Conservation (phyloP, 2,329 filamentous ascomycete species). For the Rhynchosporium secalis region DNA sequence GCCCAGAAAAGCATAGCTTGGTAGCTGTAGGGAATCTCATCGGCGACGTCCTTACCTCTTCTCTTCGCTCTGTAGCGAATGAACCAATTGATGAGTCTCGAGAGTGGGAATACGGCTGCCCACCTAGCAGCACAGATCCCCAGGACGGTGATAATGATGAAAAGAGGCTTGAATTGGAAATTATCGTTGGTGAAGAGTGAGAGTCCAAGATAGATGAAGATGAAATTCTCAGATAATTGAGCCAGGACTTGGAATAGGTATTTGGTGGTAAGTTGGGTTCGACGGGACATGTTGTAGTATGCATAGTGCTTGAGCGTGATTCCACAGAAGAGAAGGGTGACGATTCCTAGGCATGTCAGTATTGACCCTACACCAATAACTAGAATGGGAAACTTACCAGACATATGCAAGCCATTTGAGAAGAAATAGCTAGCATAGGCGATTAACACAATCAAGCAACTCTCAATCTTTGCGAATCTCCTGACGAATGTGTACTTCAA, state of each 20-base stretch:
- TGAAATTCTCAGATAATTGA: constrained; percentile 97
- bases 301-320: constrained; percentile 99
- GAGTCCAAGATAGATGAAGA: constrained; percentile 97
- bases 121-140: constrained; percentile 92
- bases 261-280: constrained; percentile 96
- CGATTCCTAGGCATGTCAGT: constrained; percentile 54
- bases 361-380: constrained; percentile 1
- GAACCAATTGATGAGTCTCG: constrained; percentile 86
- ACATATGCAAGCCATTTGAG: constrained; percentile 93
- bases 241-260: constrained; percentile 95
- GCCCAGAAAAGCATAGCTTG: constrained; percentile 99
- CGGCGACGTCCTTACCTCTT: constrained; percentile 72
- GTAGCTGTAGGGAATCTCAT: constrained; percentile 91
- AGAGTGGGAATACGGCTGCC: constrained; percentile 92
- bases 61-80: constrained; percentile 81
- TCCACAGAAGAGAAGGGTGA: constrained; percentile 93
- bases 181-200: constrained; percentile 91
- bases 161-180: constrained; percentile 87
- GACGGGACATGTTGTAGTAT: constrained; percentile 99
- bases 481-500: constrained; percentile 95
- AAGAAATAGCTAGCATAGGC: constrained; percentile 98
- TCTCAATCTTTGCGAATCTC: constrained; percentile 93
- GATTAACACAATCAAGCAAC: constrained; percentile 88
- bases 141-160: constrained; percentile 88
- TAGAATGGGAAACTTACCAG: constrained; percentile 63